Conservation (phyloP, 345 rosid genomes). For the Eucalyptus albens region DNA sequence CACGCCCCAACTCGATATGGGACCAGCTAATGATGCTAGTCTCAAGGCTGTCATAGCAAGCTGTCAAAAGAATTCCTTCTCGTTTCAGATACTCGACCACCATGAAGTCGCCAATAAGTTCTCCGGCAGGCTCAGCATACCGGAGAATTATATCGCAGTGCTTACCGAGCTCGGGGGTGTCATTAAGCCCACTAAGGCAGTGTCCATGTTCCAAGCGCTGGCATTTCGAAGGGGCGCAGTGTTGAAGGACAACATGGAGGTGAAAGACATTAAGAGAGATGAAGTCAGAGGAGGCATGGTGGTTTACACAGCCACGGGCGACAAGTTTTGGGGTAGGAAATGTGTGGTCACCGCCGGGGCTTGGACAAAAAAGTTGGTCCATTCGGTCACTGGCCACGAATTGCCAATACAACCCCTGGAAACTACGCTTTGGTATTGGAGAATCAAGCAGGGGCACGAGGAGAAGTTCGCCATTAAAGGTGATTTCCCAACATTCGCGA, state of each 20-base stretch:
- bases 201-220: constrained; percentile 71
- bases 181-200: constrained; percentile 83
- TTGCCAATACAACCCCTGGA: constrained; percentile 60
- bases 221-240: constrained; percentile 45
- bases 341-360: constrained; percentile 75
- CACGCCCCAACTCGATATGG: constrained; percentile 60
- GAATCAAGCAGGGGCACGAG: constrained; percentile 59
- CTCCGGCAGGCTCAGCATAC: constrained; percentile 40
- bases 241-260: constrained; percentile 56
- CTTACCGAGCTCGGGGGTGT: constrained; percentile 57
- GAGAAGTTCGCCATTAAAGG: constrained; percentile 16
- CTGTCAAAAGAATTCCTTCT: constrained; percentile 26
- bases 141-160: constrained; percentile 63
- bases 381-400: constrained; percentile 30
- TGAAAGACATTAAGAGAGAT: constrained; percentile 25
- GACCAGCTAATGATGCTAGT: constrained; percentile 30
- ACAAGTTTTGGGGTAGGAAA: constrained; percentile 41
- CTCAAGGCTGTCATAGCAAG: constrained; percentile 30
- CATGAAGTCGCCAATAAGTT: constrained; percentile 15
- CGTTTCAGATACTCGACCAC: constrained; percentile 17
- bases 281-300: constrained; percentile 31
- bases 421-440: constrained; percentile 62
- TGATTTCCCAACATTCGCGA: constrained; percentile 60
- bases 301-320: constrained; percentile 23
- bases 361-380: constrained; percentile 59